Conservation (phyloP, 257 asterid species). For the Voacanga thouarsii region DNA sequence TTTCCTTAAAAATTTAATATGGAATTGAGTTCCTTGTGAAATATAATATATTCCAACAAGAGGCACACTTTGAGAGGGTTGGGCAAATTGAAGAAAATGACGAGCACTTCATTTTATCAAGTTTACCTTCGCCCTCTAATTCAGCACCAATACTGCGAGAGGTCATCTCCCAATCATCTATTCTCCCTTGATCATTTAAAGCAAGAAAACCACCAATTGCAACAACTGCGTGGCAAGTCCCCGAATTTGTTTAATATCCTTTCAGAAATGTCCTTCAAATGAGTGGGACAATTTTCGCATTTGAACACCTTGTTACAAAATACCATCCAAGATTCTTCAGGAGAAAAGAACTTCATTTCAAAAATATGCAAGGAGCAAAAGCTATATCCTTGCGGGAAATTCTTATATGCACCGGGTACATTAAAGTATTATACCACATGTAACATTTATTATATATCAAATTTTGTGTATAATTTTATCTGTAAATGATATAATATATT, state of each 20-base stretch:
- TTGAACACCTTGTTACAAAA: conserved; percentile 20
- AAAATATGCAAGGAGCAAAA: conserved; percentile 7
- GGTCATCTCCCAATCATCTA: conserved; percentile 20
- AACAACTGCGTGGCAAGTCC: conserved; percentile 26
- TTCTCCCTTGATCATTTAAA: conserved; percentile 12
- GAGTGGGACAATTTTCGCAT: conserved; percentile 5
- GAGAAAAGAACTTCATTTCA: conserved; percentile 12
- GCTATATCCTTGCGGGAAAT: too few relatives aligned
- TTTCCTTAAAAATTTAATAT: too few relatives aligned
- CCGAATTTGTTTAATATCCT: conserved; percentile 17
- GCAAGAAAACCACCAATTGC: conserved; percentile 27
- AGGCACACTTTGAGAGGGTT: too few relatives aligned
- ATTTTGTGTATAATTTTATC: too few relatives aligned
- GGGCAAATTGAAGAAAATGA: too few relatives aligned
- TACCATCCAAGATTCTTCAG: conserved; percentile 22
- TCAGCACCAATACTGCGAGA: conserved; percentile 12
- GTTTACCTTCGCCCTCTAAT: conserved; percentile 7
- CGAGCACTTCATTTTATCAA: conserved; percentile 12
- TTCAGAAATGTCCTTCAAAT: conserved; percentile 10
- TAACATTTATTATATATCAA: too few relatives aligned
- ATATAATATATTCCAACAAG: too few relatives aligned
- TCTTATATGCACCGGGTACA: too few relatives aligned
- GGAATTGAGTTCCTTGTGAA: too few relatives aligned
- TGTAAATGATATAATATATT: too few relatives aligned
- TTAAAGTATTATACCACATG: too few relatives aligned